Base-by-base conservation (phyloP, 2,329 filamentous ascomycete species). In the Parastagonospora avenae region DNA sequence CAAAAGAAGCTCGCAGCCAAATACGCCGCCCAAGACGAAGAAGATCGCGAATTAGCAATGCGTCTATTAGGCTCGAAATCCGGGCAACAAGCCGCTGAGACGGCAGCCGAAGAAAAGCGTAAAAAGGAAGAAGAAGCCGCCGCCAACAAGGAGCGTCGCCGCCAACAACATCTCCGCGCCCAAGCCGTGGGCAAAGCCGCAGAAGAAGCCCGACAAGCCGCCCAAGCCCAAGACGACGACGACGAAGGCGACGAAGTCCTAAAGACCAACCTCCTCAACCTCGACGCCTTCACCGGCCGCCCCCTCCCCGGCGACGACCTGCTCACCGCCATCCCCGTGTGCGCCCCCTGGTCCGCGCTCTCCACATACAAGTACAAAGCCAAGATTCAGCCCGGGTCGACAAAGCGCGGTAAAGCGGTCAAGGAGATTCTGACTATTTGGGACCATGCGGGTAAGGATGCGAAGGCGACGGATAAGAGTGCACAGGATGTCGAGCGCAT, bases 401-500 rank as follows among this genome's bases (percentile, higher is more conserved):
- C 88, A 57, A 99, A 97, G 81, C 96, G 96, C 77, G 93, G 94
- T 8, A 97, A 97, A 72, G 92, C 92, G 0, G 86, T 96, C 41
- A 91, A 90, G 71, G 93, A 97, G 74, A 88, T 97, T 29, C 75
- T 97, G n/a, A 85, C 87, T 42, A 83, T 84, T 52, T 97, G 93
- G 92, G 82, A 88, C 58, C 74, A 80, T 15, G 91, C 86, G 42
- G 83, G 85, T 6, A 79, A 78, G 46, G 79, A 79, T 42, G 56
- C 68, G 7, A 76, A 73, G 54, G 74, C 72, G 19, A 53, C 76
- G 7, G 79, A 81, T 50, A 63, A 74, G 48, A 76, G 76, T 45
- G 77, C 77, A 48, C 74, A 79, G 53, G 79, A 80, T 64, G 80
- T 79, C 9, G 91, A 96, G 77, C 84, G 83, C 65, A 90, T 96